These are phyloP conservation scores for Gloeopeniophorella convolvens DNA, from an alignment of 768 basidiomycete species.

Conservation along the genomic window DNA sequence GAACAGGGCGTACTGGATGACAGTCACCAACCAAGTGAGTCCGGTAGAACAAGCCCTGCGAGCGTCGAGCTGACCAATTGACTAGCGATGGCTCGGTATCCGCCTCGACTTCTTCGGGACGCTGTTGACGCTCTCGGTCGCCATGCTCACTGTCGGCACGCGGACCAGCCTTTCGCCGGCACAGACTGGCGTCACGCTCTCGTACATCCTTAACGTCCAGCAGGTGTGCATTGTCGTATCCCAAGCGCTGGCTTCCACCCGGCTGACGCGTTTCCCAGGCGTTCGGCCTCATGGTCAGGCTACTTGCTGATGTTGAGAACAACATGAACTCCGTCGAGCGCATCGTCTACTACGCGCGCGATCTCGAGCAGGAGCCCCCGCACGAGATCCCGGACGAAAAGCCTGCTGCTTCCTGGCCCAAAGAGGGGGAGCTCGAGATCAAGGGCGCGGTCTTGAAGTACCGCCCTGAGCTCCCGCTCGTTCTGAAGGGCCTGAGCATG, in stretches of 20 bases:
- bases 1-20: slow-evolving; percentile 87
- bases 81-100: slow-evolving; percentile 77
- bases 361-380: slow-evolving; percentile 77
- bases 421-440: slow-evolving; percentile 64
- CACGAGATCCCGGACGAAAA: slow-evolving; percentile 55
- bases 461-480: slow-evolving; percentile 80
- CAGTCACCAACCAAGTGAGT: slow-evolving; percentile 68
- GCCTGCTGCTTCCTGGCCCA: slow-evolving; percentile 67
- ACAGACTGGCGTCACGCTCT: slow-evolving; percentile 69
- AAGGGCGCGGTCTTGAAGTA: slow-evolving; percentile 74
- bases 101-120: slow-evolving; percentile 83
- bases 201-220: slow-evolving; percentile 76
- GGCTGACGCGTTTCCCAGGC: slow-evolving; percentile 30
- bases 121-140: slow-evolving; percentile 66
- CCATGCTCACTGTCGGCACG: slow-evolving; percentile 70
- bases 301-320: slow-evolving; percentile 84
- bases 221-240: slow-evolving; percentile 39
- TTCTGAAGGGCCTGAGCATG: slow-evolving; percentile 79
- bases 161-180: slow-evolving; percentile 72
- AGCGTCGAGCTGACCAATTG: slow-evolving; percentile 70
- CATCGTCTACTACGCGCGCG: slow-evolving; percentile 71
- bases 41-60: slow-evolving; percentile 28
- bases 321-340: slow-evolving; percentile 91
- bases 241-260: neutral
- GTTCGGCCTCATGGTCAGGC: slow-evolving; percentile 72